These are phyloP conservation scores for Tricholoma sp. DNA, from an alignment of 768 basidiomycete genomes.

Conservation along the genomic window DNA sequence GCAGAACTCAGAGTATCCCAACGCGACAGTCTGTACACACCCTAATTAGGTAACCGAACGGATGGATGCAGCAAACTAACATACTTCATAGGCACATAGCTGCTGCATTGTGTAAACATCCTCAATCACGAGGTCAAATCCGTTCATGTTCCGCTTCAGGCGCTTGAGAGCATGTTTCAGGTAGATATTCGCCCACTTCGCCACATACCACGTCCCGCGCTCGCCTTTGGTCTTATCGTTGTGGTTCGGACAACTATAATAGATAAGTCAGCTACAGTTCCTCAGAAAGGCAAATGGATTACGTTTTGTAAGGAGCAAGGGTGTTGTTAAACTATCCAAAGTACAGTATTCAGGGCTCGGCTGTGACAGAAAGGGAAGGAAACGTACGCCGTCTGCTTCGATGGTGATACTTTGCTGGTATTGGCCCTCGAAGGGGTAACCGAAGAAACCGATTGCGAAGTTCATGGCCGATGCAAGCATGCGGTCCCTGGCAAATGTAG, in stretches of 20 bases:
- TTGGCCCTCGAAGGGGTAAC: slow-evolving; percentile 64
- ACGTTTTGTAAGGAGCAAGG: slow-evolving; percentile 80
- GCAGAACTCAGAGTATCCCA: slow-evolving; percentile 91
- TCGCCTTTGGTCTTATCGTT: slow-evolving; percentile 37
- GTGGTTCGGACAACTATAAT: slow-evolving; percentile 61
- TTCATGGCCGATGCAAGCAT: slow-evolving; percentile 63
- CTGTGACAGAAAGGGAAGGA: background rate
- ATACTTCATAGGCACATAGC: slow-evolving; percentile 80
- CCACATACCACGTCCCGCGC: slow-evolving; percentile 53
- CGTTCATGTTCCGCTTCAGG: slow-evolving; percentile 52
- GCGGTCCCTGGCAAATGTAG: slow-evolving; percentile 47
- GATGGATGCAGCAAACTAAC: slow-evolving; percentile 8
- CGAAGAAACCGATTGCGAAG: slow-evolving; percentile 73
- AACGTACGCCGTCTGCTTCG: slow-evolving; percentile 51
- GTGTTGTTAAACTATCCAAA: slow-evolving; percentile 69
- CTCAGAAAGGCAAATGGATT: slow-evolving; percentile 10
- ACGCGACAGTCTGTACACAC: slow-evolving; percentile 66
- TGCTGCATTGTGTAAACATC: slow-evolving; percentile 78
- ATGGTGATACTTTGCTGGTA: slow-evolving; percentile 78
- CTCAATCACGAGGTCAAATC: slow-evolving; percentile 57
- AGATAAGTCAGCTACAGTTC: background rate
- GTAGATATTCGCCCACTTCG: slow-evolving; percentile 68
- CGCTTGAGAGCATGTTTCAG: slow-evolving; percentile 60
- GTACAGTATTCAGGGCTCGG: background rate
- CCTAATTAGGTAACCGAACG: slow-evolving; percentile 1